phyloP scores from a whole-genome alignment of 1,139 yeast species.

The Saccharomyces pastorianus region DNA sequence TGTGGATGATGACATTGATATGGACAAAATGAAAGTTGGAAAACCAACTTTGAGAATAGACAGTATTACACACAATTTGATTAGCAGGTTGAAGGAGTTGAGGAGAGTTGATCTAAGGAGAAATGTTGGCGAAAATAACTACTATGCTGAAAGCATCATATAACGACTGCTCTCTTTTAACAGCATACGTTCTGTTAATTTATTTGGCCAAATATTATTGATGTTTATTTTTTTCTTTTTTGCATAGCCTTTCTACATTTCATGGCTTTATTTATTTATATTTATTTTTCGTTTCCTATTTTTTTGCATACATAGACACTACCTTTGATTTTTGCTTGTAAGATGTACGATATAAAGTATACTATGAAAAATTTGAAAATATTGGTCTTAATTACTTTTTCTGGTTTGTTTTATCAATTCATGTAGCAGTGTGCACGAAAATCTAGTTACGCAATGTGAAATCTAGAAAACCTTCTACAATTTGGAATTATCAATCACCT shows the following conservation, averaged over 20 bases:
- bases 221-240: neutral
- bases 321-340: neutral
- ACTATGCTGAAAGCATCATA: conserved; percentile 1
- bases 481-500: neutral
- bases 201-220: conserved; percentile 1
- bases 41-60: conserved; percentile 4
- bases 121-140: conserved; percentile 27
- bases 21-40: conserved; percentile 2
- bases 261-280: neutral
- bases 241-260: neutral
- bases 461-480: neutral
- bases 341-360: neutral
- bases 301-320: neutral
- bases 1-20: conserved; percentile 9
- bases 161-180: neutral
- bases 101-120: conserved; percentile 24
- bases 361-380: too few relatives aligned
- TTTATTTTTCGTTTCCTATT: neutral
- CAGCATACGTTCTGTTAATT: conserved; percentile 2
- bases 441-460: neutral
- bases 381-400: neutral
- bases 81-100: conserved; percentile 8
- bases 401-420: neutral
- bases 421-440: neutral
- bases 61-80: conserved; percentile 2